These are phyloP conservation scores for Clathrus columnatus DNA, from an alignment of 768 basidiomycete genomes.

Conservation along the genomic window DNA sequence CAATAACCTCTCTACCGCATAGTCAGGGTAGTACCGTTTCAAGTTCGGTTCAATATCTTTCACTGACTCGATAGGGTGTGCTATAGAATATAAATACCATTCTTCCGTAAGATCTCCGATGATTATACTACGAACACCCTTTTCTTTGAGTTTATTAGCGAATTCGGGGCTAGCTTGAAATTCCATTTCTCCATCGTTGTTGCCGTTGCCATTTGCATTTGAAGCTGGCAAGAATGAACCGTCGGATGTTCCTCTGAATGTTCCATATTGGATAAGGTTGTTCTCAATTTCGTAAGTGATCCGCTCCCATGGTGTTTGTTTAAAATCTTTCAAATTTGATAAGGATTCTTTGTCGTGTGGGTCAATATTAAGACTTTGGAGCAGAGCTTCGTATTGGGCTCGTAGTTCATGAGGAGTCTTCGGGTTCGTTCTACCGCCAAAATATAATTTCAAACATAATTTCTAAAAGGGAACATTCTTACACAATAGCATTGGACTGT, in stretches of 20 bases:
- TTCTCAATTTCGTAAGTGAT: conserved; percentile 57
- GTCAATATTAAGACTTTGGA: conserved; percentile 45
- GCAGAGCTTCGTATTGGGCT: conserved; percentile 57
- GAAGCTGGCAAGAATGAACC: conserved; percentile 45
- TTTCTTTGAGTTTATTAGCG: conserved; percentile 41
- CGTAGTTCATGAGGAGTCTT: conserved; percentile 51
- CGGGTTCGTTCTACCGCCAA: conserved; percentile 37
- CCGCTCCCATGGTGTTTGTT: conserved; percentile 35
- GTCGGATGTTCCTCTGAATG: conserved; percentile 61
- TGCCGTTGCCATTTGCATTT: background rate
- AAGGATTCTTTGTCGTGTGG: conserved; percentile 42
- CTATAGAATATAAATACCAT: conserved; percentile 71
- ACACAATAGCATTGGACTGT: conserved; percentile 73
- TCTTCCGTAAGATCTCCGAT: conserved; percentile 68
- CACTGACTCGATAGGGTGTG: conserved; percentile 44
- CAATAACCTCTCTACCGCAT: conserved; percentile 39
- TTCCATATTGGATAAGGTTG: conserved; percentile 43
- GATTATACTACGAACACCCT: conserved; percentile 52
- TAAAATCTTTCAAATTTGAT: conserved; percentile 40
- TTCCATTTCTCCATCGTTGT: conserved; percentile 55
- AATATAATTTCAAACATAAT: background rate
- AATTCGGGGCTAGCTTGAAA: conserved; percentile 60
- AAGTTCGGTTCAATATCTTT: conserved; percentile 50
- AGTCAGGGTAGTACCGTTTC: conserved; percentile 47
- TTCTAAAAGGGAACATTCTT: conserved; percentile 16